Evolutionary conservation across 345 rosid species (phyloP), one percentile per base, ranked within the genome.

Genomic region (Gossypium herbaceum): DNA sequence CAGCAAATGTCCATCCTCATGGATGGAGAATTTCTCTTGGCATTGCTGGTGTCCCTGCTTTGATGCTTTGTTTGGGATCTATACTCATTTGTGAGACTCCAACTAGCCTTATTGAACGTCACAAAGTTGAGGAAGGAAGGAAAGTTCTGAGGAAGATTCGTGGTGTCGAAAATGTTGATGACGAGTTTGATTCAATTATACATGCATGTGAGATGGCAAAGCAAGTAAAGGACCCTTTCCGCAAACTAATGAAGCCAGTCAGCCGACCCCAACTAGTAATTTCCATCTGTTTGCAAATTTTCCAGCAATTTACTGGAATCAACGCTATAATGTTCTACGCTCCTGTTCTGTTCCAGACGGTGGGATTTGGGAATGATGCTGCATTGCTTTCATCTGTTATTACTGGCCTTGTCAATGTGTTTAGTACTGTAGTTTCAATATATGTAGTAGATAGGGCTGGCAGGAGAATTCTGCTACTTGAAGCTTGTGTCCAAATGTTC

Each of bases 311-410:
- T 59, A 59, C 64, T 0, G 89, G 86, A 5, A 82, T 84, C 78
- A 82, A 86, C 45, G 89, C 82, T 44, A 81, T 86, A 25, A 86
- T 86, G 89, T 84, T 82, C 68, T 86, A 89, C 0, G 84, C 94
- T 6, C 97, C 93, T 0, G 87, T 88, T n/a, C 67, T 91, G 47
- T 91, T 91, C 80, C 89, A 89, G 65, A 91, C 91, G 0, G 81
- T 89, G 63, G 97, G 94, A 1, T 91, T 89, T 51, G 88, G 88
- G 27, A 86, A 15, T 39, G 79, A 84, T 10, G 88, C 94, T 0
- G 73, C 97, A 1, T 80, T 89, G 75, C 88, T 84, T 68, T 91
- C 94, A 0, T 71, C 97, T 6, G 91, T 92, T 19, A 71, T 90
- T 71, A 87, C 91, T 0, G 94, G 91, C 5, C 57, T 76, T 0